Evolutionary conservation across 2,329 filamentous ascomycete genomes (phyloP).

Genomic region (Alternaria consortialis): DNA sequence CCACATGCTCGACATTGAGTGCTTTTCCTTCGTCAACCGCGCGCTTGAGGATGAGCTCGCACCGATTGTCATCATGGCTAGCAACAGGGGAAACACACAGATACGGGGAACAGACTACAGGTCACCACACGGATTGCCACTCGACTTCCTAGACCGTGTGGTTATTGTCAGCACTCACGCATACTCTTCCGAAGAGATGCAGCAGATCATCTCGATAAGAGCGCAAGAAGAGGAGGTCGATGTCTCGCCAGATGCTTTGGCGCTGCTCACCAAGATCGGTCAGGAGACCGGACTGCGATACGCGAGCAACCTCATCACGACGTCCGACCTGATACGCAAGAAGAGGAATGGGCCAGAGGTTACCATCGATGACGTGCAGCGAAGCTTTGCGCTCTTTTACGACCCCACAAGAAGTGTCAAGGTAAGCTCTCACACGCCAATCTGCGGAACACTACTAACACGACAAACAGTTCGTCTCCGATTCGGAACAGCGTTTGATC

Average conservation of each 20-base stretch:
- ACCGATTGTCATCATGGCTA: slow-evolving; percentile 99
- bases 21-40: slow-evolving; percentile 98
- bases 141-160: slow-evolving; percentile 95
- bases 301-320: slow-evolving; percentile 97
- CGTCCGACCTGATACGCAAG: slow-evolving; percentile 83
- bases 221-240: slow-evolving; percentile 97
- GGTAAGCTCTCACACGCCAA: slow-evolving; percentile 35
- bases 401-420: slow-evolving; percentile 87
- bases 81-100: slow-evolving; percentile 89
- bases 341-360: slow-evolving; percentile 89
- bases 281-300: slow-evolving; percentile 92
- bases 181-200: slow-evolving; percentile 84
- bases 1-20: slow-evolving; percentile 99
- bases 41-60: slow-evolving; percentile 94
- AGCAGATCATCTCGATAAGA: slow-evolving; percentile 89
- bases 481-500: slow-evolving; percentile 93
- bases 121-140: slow-evolving; percentile 89
- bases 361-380: slow-evolving; percentile 85
- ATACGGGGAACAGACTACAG: slow-evolving; percentile 94
- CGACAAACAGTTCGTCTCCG: slow-evolving; percentile 72
- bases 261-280: slow-evolving; percentile 93
- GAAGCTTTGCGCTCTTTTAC: slow-evolving; percentile 93
- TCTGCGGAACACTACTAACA: slow-evolving; percentile 25
- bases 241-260: slow-evolving; percentile 85
- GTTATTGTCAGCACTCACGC: slow-evolving; percentile 94